A percentile compares a stretch with the other conserved stretches of the same genome.
These are phyloP conservation scores for Phlyctochytrium planicorne DNA, from an alignment of 192 early-diverging fungal genomes.

Conservation along the genomic window DNA sequence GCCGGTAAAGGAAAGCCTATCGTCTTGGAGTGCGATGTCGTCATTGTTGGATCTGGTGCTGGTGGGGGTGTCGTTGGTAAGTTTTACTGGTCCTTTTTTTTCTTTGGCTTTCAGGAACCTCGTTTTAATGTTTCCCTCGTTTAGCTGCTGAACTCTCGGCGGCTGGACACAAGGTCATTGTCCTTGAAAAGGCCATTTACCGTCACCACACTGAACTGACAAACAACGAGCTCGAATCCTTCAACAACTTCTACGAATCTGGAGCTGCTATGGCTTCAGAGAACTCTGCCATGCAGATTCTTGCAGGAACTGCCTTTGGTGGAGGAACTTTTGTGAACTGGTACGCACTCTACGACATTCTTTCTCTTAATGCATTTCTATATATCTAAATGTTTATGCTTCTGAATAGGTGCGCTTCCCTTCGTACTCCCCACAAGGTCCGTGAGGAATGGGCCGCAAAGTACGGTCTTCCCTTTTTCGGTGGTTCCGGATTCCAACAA, in stretches of 20 bases:
- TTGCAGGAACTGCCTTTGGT: slow-evolving; percentile 69
- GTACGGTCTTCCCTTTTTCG: slow-evolving; percentile 61
- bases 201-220: slow-evolving; percentile 50
- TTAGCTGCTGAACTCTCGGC: slow-evolving; percentile 62
- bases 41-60: slow-evolving; percentile 69
- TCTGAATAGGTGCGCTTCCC: slow-evolving; percentile 30
- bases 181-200: slow-evolving; percentile 73
- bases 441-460: slow-evolving; percentile 72
- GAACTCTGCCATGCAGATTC: slow-evolving; percentile 54
- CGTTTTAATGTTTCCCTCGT: not conserved
- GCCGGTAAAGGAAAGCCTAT: slow-evolving; percentile 6
- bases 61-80: slow-evolving; percentile 61
- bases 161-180: slow-evolving; percentile 65
- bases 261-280: slow-evolving; percentile 44
- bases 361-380: no score
- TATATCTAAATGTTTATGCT: slow-evolving; percentile 5
- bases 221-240: slow-evolving; percentile 49
- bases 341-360: slow-evolving; percentile 40
- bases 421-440: slow-evolving; percentile 58
- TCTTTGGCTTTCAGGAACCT: not conserved
- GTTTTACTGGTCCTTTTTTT: not conserved
- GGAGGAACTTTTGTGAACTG: slow-evolving; percentile 77
- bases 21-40: slow-evolving; percentile 52
- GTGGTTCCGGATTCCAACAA: slow-evolving; percentile 45
- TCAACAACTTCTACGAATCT: slow-evolving; percentile 57